phyloP scores from a whole-genome alignment of 106 monocot species.

The Allium fistulosum region DNA sequence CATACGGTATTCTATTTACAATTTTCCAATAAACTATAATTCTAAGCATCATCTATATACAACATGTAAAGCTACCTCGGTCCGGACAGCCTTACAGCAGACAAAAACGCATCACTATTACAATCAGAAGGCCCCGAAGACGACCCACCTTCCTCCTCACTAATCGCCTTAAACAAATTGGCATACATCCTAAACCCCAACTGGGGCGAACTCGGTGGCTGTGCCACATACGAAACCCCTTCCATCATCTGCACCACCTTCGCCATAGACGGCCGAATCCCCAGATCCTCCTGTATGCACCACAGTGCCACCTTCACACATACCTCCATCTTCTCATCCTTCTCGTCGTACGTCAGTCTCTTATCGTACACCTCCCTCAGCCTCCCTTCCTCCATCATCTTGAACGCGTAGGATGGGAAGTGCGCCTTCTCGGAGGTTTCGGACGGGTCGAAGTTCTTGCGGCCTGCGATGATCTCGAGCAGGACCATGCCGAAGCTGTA shows the following conservation, averaged over 20 bases:
- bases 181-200: conserved; percentile 61
- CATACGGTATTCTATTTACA: too few relatives aligned
- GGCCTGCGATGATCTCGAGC: conserved; percentile 71
- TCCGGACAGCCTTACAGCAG: conserved; percentile 69
- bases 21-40: too few relatives aligned
- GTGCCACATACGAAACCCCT: conserved; percentile 42
- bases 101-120: conserved; percentile 64
- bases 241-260: conserved; percentile 84
- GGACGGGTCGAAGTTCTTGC: conserved; percentile 49
- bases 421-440: conserved; percentile 62
- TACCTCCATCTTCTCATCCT: conserved; percentile 41
- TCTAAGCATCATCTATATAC: background rate
- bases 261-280: conserved; percentile 55
- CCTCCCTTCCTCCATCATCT: conserved; percentile 62
- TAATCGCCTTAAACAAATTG: conserved; percentile 51
- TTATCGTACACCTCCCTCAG: conserved; percentile 44
- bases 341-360: conserved; percentile 18
- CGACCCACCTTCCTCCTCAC: conserved; percentile 48
- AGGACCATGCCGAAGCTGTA: conserved; percentile 90
- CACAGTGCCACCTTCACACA: conserved; percentile 69
- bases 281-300: conserved; percentile 83
- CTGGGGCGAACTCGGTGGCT: conserved; percentile 35
- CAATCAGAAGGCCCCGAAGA: conserved; percentile 42
- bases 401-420: conserved; percentile 71
- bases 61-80: conserved; percentile 37